Conservation (phyloP, 306 rosid species). For the Cicer arietinum region DNA sequence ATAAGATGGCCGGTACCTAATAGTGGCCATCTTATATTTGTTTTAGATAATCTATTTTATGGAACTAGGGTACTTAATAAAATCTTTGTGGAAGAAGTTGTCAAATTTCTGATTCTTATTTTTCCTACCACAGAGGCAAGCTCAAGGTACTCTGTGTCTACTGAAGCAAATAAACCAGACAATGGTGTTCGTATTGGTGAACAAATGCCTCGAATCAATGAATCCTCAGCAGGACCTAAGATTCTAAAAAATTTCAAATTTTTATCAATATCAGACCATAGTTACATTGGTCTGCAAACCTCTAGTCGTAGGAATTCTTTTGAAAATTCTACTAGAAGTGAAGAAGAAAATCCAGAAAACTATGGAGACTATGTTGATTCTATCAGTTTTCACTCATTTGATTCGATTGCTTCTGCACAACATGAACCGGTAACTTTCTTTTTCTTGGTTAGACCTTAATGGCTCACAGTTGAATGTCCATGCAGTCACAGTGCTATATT, state of each 20-base stretch:
- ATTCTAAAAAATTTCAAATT: conserved; percentile 44
- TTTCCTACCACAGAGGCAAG: conserved; percentile 52
- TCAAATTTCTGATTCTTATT: conserved; percentile 34
- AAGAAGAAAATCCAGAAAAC: conserved; percentile 49
- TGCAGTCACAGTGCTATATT: conserved; percentile 14
- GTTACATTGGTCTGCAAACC: conserved; percentile 55
- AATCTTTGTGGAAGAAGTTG: conserved; percentile 8
- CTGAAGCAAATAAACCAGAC: conserved; percentile 46
- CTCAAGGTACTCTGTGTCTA: conserved; percentile 42
- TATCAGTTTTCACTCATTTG: conserved; percentile 45
- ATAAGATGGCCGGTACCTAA: background rate
- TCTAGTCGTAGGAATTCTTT: conserved; percentile 44
- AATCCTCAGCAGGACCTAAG: conserved; percentile 48
- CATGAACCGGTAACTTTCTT: conserved; percentile 59
- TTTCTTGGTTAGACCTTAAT: conserved; percentile 13
- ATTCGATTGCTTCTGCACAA: conserved; percentile 55
- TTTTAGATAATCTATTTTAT: conserved; percentile 18
- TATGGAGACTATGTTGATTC: conserved; percentile 49
- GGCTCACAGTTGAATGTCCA: background rate
- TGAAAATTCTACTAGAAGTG: conserved; percentile 41
- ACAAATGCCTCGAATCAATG: conserved; percentile 49
- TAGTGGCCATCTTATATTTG: conserved; percentile 30
- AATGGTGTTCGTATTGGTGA: conserved; percentile 40
- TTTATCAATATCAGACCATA: conserved; percentile 58
- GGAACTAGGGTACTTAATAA: conserved; percentile 12